Evolutionary conservation across 768 basidiomycete species (phyloP).

Genomic region (Xanthoconium purpureum): DNA sequence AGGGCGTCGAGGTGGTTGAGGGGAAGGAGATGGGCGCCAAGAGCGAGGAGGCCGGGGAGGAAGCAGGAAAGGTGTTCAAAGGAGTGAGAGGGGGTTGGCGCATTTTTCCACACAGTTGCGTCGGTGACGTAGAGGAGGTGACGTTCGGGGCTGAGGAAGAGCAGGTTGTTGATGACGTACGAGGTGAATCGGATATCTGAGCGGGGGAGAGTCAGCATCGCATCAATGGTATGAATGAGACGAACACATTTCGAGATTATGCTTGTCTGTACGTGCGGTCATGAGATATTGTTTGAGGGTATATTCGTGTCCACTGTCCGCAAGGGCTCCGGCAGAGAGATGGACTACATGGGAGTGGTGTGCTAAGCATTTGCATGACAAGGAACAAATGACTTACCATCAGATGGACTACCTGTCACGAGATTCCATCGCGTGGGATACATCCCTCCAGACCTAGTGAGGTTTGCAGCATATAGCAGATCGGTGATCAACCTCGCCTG

Average conservation of each 20-base stretch:
- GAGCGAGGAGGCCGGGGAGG: slow-evolving; percentile 70
- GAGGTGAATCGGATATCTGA: slow-evolving; percentile 61
- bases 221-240: neutral
- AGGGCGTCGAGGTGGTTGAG: slow-evolving; percentile 48
- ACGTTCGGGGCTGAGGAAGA: slow-evolving; percentile 18
- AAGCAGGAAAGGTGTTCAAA: slow-evolving; percentile 79
- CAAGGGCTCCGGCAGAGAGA: slow-evolving; percentile 58
- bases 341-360: slow-evolving; percentile 23
- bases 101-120: slow-evolving; percentile 22
- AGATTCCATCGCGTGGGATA: slow-evolving; percentile 59
- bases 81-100: slow-evolving; percentile 38
- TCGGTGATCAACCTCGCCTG: slow-evolving; percentile 52
- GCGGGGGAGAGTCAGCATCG: neutral
- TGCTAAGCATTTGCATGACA: neutral
- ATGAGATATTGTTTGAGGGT: slow-evolving; percentile 70
- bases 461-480: slow-evolving; percentile 44
- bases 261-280: slow-evolving; percentile 58
- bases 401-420: slow-evolving; percentile 39
- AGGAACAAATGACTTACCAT: slow-evolving; percentile 39
- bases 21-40: slow-evolving; percentile 63
- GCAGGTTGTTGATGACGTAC: slow-evolving; percentile 55
- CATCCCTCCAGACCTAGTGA: slow-evolving; percentile 53
- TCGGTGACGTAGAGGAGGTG: slow-evolving; percentile 59
- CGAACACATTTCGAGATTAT: slow-evolving; percentile 67
- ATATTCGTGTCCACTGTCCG: slow-evolving; percentile 77